Evolutionary conservation across 2,329 filamentous ascomycete species (phyloP), one percentile per base, ranked within the genome.

Genomic region (Phymatotrichopsis omnivora): DNA sequence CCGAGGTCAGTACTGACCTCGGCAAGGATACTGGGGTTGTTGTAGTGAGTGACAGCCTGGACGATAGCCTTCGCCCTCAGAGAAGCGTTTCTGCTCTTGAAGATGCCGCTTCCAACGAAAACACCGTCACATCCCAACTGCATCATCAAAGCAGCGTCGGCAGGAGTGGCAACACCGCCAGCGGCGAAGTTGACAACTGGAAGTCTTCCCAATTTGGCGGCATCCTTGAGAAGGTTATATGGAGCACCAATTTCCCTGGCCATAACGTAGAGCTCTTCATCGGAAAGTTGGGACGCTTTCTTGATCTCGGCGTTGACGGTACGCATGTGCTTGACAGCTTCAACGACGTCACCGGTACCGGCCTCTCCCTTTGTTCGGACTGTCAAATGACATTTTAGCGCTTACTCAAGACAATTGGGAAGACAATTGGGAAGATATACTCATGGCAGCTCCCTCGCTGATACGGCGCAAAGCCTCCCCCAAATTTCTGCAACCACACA

Each of bases 181-280:
- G 91, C 91, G 0, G 91, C 91, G 59, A 98, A 96, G 72, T 96
- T 96, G 55, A 98, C 91, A 0, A 96, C 89, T 2, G 91, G 91
- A 43, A 98, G 71, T 39, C 91, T 74, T 32, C 86, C 86, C 54
- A 93, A 72, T 70, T 86, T 78, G 1, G 86, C 89, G 0, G 85
- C 89, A 71, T 94, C 78, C 64, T 80, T 82, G 25, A 98, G 74
- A 51, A 98, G 71, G 7, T 77, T 75, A 47, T 78, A 84, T 46
- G 91, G 82, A 44, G 76, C 79, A 53, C 80, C 82, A 37, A 95
- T 73, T 62, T 93, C 80, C 58, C 87, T 80, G 5, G 89, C 89
- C 49, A 86, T 72, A 30, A 80, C 76, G 39, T 86, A 74, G 28
- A 95, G 72, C 43, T 89, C 83, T 16, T 78, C 74, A 63, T 86